Evolutionary conservation across 179 eudicot species (phyloP).

Genomic region (Corrigiola litoralis): DNA sequence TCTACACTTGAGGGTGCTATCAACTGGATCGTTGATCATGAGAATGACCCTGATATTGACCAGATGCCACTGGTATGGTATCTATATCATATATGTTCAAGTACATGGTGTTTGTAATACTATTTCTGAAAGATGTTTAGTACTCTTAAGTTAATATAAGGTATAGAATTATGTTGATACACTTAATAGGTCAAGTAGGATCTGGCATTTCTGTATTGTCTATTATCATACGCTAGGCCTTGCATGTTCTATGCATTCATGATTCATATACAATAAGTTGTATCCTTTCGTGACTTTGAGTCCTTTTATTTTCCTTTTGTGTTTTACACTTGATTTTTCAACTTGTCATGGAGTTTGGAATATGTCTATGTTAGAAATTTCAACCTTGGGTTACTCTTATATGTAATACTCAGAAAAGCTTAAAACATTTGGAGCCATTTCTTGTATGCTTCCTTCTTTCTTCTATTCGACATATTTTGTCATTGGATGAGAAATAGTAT

Average conservation of each 20-base stretch:
- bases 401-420: neutral
- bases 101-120: neutral
- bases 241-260: too few relatives aligned
- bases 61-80: slow-evolving; percentile 53
- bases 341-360: neutral
- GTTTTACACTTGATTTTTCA: too few relatives aligned
- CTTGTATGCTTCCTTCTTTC: neutral
- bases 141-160: neutral
- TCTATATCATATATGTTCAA: neutral
- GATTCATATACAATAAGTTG: neutral
- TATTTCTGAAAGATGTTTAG: neutral
- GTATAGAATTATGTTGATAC: neutral
- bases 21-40: slow-evolving; percentile 65
- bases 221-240: neutral
- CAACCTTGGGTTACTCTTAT: neutral
- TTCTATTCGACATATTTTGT: too few relatives aligned
- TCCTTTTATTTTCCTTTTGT: too few relatives aligned
- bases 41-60: slow-evolving; percentile 54
- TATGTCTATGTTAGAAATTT: neutral
- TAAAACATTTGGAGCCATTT: neutral
- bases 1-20: slow-evolving; percentile 57
- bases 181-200: neutral
- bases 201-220: neutral
- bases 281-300: too few relatives aligned
- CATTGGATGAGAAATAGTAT: too few relatives aligned